A percentile compares a stretch with the other conserved stretches of the same genome.
Evolutionary conservation across 306 rosid species (phyloP).

Genomic region (Cicer yamashitae): DNA sequence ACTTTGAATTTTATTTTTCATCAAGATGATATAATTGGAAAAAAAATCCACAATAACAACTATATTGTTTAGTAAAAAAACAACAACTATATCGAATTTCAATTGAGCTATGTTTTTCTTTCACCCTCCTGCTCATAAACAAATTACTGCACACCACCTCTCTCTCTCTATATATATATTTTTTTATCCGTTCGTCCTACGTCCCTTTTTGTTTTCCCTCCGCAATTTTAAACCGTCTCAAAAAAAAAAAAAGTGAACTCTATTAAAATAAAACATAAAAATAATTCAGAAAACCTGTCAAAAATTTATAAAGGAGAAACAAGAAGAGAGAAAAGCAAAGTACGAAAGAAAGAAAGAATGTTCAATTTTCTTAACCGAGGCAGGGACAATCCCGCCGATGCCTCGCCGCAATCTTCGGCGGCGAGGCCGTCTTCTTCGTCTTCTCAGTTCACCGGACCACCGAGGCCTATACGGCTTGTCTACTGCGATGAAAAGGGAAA

Average conservation of each 20-base stretch:
- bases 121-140: too few species aligned
- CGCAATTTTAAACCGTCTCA: conserved; percentile 60
- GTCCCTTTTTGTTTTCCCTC: conserved; percentile 55
- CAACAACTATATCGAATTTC: too few species aligned
- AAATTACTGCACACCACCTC: neutral
- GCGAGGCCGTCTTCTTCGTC: conserved; percentile 43
- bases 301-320: neutral
- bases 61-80: too few species aligned
- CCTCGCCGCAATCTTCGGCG: conserved; percentile 50
- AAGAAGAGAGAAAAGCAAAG: neutral
- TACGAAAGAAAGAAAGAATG: conserved; percentile 38
- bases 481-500: conserved; percentile 88
- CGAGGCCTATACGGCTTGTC: conserved; percentile 81
- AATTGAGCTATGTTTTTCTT: too few species aligned
- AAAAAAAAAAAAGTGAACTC: neutral
- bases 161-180: neutral
- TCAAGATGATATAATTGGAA: too few species aligned
- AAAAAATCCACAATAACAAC: too few species aligned
- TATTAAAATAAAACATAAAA: neutral
- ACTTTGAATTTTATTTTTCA: too few species aligned
- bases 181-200: neutral
- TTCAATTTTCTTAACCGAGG: conserved; percentile 52
- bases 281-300: conserved; percentile 5
- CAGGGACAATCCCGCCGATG: conserved; percentile 55
- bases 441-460: conserved; percentile 73